Evolutionary conservation across 257 asterid genomes (phyloP), one percentile per base, ranked within the genome.

Genomic region (Paulownia fortunei): DNA sequence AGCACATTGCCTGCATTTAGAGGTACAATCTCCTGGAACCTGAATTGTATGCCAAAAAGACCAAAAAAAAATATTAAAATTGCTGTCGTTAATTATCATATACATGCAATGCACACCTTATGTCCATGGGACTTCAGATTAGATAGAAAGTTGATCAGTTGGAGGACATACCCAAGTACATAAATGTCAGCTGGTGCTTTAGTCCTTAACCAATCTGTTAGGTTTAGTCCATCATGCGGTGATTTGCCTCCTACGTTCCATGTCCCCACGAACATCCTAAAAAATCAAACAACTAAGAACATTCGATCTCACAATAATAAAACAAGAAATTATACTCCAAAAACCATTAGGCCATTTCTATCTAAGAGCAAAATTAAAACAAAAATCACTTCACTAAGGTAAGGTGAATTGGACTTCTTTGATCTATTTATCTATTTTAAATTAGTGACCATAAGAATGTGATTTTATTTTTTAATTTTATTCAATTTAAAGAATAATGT

Each of bases 231-330:
- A 9, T 82, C 77, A 3, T 90, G 80, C 5, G 98, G 99, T 11
- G 97, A 67, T 74, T 92, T 91, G 80, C 99, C 99, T 64, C 96
- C 99, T 7, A 94, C 99, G 76, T 94, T 94, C 98, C 99, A 92
- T 55, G 99, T 94, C 75, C 97, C 99, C 76, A 91, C 96, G 60
- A 94, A 87, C 94, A 89, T 89, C 81, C 99, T 94, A 42, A 32
- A 30, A 74, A 65, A n/a, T 19, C 52, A 68, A 64, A 16, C 37
- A 58, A 59, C 36, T 46, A 65, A 37, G 21, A 30, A n/a, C 34
- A 61, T 59, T 11, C 15, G 6, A 32, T 24, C 34, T 7, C 34
- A 36, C 46, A 52, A 21, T 8, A 39, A 15, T 19, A 30, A 19
- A 6, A 41, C 19, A 16, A 44, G 63, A 46, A 59, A 26, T 23